Evolutionary conservation across 345 rosid species (phyloP).

Genomic region (Syzygium jambos): DNA sequence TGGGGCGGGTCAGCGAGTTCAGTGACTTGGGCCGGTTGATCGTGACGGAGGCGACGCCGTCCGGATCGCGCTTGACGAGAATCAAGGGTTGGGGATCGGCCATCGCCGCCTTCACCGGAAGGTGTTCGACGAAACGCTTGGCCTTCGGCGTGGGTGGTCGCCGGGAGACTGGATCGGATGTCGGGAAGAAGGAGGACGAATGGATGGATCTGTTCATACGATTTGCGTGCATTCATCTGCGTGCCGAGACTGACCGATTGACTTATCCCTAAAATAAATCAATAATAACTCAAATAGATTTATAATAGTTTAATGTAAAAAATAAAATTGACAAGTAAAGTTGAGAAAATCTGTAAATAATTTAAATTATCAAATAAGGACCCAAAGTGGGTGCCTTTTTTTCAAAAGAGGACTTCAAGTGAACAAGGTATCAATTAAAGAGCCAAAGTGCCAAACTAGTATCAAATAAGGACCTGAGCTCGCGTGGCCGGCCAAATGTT

Average conservation of each 20-base stretch:
- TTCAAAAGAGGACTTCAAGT: too few relatives aligned
- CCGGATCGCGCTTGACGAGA: slow-evolving; percentile 38
- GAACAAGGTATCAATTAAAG: too few relatives aligned
- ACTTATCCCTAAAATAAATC: background rate
- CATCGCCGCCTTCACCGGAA: background rate
- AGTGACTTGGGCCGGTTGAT: slow-evolving; percentile 92
- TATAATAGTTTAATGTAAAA: background rate
- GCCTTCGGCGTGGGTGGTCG: too few relatives aligned
- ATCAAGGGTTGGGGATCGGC: slow-evolving; percentile 32
- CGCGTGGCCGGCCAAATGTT: too few relatives aligned
- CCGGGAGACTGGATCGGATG: background rate
- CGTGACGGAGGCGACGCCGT: slow-evolving; percentile 61
- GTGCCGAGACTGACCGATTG: background rate
- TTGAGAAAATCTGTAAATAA: too few relatives aligned
- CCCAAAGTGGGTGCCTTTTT: too few relatives aligned
- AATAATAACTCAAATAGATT: background rate
- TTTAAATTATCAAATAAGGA: too few relatives aligned
- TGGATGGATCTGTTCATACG: background rate
- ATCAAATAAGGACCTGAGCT: too few relatives aligned
- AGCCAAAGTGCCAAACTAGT: too few relatives aligned
- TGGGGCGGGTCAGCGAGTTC: slow-evolving; percentile 65
- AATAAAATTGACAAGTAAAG: background rate
- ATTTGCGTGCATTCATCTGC: too few relatives aligned
- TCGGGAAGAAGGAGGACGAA: background rate
- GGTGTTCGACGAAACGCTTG: background rate